Evolutionary conservation across 768 basidiomycete genomes (phyloP).

Genomic region (Trametes meyenii): DNA sequence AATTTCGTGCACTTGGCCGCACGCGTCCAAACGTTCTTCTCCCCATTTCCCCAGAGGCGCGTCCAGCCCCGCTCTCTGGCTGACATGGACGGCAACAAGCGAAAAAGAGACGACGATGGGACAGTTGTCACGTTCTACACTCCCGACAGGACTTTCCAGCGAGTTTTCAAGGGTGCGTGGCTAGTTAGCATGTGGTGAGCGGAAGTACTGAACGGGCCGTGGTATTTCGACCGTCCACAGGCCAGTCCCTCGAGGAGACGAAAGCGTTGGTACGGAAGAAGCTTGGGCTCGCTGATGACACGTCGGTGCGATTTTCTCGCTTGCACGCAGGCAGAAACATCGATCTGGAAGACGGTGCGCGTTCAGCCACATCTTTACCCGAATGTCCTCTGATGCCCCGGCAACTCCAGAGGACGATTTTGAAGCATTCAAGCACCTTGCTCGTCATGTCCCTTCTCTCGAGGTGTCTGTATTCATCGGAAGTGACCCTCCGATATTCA

Average conservation of each 20-base stretch:
- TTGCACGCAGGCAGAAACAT: conserved; percentile 54
- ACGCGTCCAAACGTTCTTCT: not conserved
- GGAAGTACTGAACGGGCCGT: not conserved
- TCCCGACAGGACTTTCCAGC: conserved; percentile 41
- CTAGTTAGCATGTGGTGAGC: not conserved
- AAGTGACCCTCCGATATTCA: not conserved
- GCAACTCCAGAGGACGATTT: conserved; percentile 70
- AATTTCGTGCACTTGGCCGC: conserved; percentile 3
- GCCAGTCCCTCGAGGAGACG: conserved; percentile 60
- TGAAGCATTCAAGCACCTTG: conserved; percentile 62
- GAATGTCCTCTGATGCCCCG: conserved; percentile 8
- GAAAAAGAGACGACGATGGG: conserved; percentile 25
- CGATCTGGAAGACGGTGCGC: conserved; percentile 77
- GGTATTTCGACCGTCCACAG: conserved; percentile 39
- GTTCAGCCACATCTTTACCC: not conserved
- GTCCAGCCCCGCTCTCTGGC: not conserved
- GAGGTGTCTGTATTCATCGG: conserved; percentile 22
- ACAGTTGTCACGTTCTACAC: conserved; percentile 44
- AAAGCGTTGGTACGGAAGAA: conserved; percentile 63
- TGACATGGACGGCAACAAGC: conserved; percentile 14
- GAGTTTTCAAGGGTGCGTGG: conserved; percentile 45
- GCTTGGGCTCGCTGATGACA: conserved; percentile 48
- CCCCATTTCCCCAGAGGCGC: not conserved
- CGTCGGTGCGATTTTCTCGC: conserved; percentile 48
- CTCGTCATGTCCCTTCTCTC: conserved; percentile 25